Evolutionary conservation across 345 rosid species (phyloP).

Genomic region (Stellera chamaejasme): DNA sequence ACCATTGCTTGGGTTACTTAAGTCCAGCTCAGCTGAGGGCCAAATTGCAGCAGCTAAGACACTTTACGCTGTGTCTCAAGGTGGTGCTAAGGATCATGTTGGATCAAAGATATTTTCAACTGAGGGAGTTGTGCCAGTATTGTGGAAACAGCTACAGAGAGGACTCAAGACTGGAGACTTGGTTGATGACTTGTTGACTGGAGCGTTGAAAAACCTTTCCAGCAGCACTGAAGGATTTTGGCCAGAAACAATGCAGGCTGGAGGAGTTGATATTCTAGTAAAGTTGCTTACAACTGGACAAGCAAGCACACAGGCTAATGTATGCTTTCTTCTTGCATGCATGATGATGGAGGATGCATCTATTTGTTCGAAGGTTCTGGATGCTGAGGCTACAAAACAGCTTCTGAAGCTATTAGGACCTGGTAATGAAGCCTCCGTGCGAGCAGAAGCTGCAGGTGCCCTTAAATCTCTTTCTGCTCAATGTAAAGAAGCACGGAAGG

Average conservation of each 20-base stretch:
- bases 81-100: conserved; percentile 91
- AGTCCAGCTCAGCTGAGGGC: conserved; percentile 89
- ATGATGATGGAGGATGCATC: conserved; percentile 97
- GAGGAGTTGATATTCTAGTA: conserved; percentile 95
- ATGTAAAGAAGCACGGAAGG: conserved; percentile 86
- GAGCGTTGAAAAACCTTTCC: conserved; percentile 86
- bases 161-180: conserved; percentile 72
- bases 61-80: conserved; percentile 94
- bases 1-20: conserved; percentile 97
- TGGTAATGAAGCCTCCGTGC: conserved; percentile 90
- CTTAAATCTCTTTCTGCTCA: conserved; percentile 92
- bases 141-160: conserved; percentile 76
- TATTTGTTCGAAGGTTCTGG: conserved; percentile 73
- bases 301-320: conserved; percentile 80
- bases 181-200: conserved; percentile 88
- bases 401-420: conserved; percentile 86
- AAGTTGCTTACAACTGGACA: conserved; percentile 83
- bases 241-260: conserved; percentile 83
- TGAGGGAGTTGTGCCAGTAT: conserved; percentile 96
- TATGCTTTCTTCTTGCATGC: conserved; percentile 93
- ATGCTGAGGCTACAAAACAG: conserved; percentile 86
- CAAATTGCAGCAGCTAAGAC: conserved; percentile 98
- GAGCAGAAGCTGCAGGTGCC: conserved; percentile 99
- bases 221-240: conserved; percentile 97
- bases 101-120: conserved; percentile 99